Evolutionary conservation across 2,329 filamentous ascomycete genomes (phyloP).

Genomic region (Colletotrichum gigasporum): DNA sequence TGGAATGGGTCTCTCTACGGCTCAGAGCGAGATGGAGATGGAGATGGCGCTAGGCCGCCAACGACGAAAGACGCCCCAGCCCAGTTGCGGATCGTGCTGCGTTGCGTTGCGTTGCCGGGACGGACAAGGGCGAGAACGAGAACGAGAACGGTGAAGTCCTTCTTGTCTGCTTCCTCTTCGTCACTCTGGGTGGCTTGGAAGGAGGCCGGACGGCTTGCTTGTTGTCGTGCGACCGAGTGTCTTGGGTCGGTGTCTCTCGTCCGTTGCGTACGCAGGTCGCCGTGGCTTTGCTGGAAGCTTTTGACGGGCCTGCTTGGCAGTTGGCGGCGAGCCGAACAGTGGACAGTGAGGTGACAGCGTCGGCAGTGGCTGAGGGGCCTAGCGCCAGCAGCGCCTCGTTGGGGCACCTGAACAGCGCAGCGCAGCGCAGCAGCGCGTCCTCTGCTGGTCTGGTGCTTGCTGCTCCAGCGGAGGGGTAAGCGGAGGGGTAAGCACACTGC

Average conservation of each 20-base stretch:
- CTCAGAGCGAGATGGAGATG: too few species aligned
- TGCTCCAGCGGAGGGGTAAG: neutral
- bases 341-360: neutral
- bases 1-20: neutral
- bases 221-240: neutral
- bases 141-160: neutral
- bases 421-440: neutral
- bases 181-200: slow-evolving; percentile 27
- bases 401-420: neutral
- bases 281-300: slow-evolving; percentile 19
- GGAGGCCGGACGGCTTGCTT: neutral
- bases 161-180: neutral
- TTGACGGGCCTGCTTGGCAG: slow-evolving; percentile 10
- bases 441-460: too few species aligned
- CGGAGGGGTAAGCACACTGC: neutral
- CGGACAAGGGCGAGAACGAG: slow-evolving; percentile 6
- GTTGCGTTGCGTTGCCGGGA: neutral
- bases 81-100: slow-evolving; percentile 3
- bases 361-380: slow-evolving; percentile 8
- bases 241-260: neutral
- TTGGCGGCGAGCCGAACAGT: too few species aligned
- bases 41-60: too few species aligned
- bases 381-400: slow-evolving; percentile 4
- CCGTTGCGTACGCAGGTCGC: slow-evolving; percentile 10
- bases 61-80: neutral